Evolutionary conservation across 441 rosid genomes (phyloP).

Genomic region (Sinapis alba): DNA sequence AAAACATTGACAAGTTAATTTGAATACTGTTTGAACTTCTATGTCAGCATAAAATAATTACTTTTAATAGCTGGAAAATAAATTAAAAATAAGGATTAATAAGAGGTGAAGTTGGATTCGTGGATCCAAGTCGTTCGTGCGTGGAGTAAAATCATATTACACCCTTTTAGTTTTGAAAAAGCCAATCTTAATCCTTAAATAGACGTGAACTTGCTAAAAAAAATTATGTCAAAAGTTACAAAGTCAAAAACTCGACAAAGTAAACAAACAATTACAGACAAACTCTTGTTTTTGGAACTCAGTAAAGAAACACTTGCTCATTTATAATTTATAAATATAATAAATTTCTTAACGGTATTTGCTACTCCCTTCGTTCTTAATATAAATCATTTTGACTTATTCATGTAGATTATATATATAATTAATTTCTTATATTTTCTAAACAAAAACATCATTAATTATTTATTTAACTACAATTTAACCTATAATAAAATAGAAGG

Average conservation of each 20-base stretch:
- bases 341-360: too few relatives aligned
- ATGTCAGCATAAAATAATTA: not conserved
- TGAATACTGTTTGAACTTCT: not conserved
- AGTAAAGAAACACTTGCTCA: not conserved
- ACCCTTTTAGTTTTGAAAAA: slow-evolving; percentile 28
- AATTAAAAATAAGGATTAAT: not conserved
- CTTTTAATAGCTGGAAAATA: slow-evolving; percentile 26
- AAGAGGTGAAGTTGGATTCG: slow-evolving; percentile 12
- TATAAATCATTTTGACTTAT: too few relatives aligned
- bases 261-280: not conserved
- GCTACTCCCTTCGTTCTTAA: too few relatives aligned
- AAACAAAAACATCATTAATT: too few relatives aligned
- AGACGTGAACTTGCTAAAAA: slow-evolving; percentile 9
- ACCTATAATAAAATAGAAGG: too few relatives aligned
- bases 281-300: not conserved
- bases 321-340: not conserved
- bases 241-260: slow-evolving; percentile 33
- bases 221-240: not conserved
- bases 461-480: too few relatives aligned
- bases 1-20: not conserved
- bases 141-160: slow-evolving; percentile 13
- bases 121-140: slow-evolving; percentile 42
- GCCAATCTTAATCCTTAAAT: slow-evolving; percentile 23
- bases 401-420: too few relatives aligned
- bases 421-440: too few relatives aligned